These are phyloP conservation scores for Zygoascus hellenicus DNA, from an alignment of 1,139 yeast species.

Conservation along the genomic window DNA sequence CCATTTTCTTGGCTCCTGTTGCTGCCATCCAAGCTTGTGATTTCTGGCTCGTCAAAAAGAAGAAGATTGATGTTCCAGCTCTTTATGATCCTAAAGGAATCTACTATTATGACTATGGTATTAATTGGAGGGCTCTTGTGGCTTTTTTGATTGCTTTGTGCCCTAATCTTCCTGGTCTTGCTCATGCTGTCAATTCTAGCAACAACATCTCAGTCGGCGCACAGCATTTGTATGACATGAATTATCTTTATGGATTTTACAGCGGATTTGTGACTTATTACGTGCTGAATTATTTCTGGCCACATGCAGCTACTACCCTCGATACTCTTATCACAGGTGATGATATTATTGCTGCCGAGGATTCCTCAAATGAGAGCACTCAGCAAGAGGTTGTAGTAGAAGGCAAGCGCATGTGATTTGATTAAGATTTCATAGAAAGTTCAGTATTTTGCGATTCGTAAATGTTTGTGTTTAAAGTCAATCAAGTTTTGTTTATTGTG, in stretches of 20 bases:
- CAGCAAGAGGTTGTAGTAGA: background rate
- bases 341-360: slow-evolving; percentile 3
- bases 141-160: slow-evolving; percentile 39
- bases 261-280: slow-evolving; percentile 25
- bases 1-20: slow-evolving; percentile 41
- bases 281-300: slow-evolving; percentile 16
- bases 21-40: slow-evolving; percentile 41
- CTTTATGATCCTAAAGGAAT: slow-evolving; percentile 37
- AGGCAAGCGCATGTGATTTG: background rate
- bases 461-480: background rate
- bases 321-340: slow-evolving; percentile 1
- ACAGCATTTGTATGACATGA: slow-evolving; percentile 33
- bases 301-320: slow-evolving; percentile 2
- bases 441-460: background rate
- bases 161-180: slow-evolving; percentile 43
- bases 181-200: slow-evolving; percentile 33
- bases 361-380: background rate
- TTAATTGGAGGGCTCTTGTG: slow-evolving; percentile 41
- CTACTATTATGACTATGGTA: slow-evolving; percentile 36
- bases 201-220: slow-evolving; percentile 28
- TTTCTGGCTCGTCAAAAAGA: slow-evolving; percentile 39
- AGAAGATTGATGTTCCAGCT: slow-evolving; percentile 33
- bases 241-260: slow-evolving; percentile 34
- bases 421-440: background rate
- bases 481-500: background rate